These are phyloP conservation scores for Leccinum cinnamomeum DNA, from an alignment of 1,284 basidiomycete species.

Conservation along the genomic window DNA sequence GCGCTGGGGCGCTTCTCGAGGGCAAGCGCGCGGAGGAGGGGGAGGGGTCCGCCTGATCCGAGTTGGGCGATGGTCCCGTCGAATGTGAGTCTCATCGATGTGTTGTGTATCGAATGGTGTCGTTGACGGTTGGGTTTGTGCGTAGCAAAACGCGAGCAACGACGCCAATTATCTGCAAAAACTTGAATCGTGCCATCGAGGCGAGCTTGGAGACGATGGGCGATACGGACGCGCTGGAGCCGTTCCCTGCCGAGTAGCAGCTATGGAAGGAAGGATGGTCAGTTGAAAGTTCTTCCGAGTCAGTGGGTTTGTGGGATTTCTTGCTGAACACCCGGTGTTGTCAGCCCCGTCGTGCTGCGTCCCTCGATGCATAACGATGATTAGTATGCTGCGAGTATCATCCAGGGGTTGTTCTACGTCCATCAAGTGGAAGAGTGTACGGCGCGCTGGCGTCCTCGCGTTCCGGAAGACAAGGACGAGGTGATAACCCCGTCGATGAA, in stretches of 20 bases:
- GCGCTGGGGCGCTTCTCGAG: slow-evolving; percentile 47
- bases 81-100: slow-evolving; percentile 44
- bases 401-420: slow-evolving; percentile 64
- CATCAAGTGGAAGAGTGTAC: slow-evolving; percentile 62
- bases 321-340: slow-evolving; percentile 1
- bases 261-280: slow-evolving; percentile 61
- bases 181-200: slow-evolving; percentile 63
- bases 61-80: slow-evolving; percentile 69
- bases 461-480: no score
- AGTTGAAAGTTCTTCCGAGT: slow-evolving; percentile 20
- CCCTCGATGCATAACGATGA: slow-evolving; percentile 47
- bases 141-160: slow-evolving; percentile 35
- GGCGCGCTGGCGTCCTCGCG: slow-evolving; percentile 39
- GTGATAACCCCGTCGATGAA: no score
- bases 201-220: slow-evolving; percentile 29
- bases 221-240: slow-evolving; percentile 38
- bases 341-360: slow-evolving; percentile 65
- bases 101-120: background rate
- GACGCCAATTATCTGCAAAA: slow-evolving; percentile 51
- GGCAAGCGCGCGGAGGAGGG: slow-evolving; percentile 45
- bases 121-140: slow-evolving; percentile 2
- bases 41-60: slow-evolving; percentile 37
- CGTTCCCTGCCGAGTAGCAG: slow-evolving; percentile 47
- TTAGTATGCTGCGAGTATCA: slow-evolving; percentile 57
- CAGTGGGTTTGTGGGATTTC: background rate